Conservation (phyloP, 2,329 filamentous ascomycete species). For the Talaromyces sp. region DNA sequence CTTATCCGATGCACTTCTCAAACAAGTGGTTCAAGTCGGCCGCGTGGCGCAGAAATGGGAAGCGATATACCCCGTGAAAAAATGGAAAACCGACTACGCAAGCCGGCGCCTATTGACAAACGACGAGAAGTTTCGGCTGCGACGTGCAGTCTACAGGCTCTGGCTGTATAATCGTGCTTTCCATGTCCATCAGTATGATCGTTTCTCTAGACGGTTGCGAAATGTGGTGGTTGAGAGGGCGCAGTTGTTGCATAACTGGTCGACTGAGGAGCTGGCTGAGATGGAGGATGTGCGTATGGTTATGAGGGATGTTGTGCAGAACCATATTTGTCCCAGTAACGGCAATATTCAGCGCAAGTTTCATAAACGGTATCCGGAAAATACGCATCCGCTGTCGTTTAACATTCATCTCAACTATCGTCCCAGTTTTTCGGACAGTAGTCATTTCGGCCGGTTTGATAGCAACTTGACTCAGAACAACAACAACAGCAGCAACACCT, state of each 20-base stretch:
- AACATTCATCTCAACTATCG: constrained; percentile 49
- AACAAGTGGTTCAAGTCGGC: constrained; percentile 50
- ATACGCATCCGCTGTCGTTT: constrained; percentile 45
- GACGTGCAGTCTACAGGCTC: constrained; percentile 54
- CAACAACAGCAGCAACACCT: constrained; percentile 17
- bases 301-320: constrained; percentile 51
- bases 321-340: constrained; percentile 57
- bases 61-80: constrained; percentile 57
- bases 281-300: constrained; percentile 53
- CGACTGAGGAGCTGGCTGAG: constrained; percentile 49
- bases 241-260: constrained; percentile 55
- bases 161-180: constrained; percentile 58
- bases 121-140: constrained; percentile 46
- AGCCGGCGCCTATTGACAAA: constrained; percentile 48
- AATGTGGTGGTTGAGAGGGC: constrained; percentile 47
- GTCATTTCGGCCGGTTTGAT: constrained; percentile 3
- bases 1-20: constrained; percentile 50
- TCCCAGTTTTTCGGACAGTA: constrained; percentile 12
- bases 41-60: constrained; percentile 53
- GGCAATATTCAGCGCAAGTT: constrained; percentile 55
- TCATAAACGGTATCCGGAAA: constrained; percentile 49
- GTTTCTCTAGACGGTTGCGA: constrained; percentile 44
- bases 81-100: constrained; percentile 55
- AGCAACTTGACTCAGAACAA: constrained; percentile 13
- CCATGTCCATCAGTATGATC: constrained; percentile 47